Base-by-base conservation (phyloP, 2,329 filamentous ascomycete genomes). In the Xylaria sp. region DNA sequence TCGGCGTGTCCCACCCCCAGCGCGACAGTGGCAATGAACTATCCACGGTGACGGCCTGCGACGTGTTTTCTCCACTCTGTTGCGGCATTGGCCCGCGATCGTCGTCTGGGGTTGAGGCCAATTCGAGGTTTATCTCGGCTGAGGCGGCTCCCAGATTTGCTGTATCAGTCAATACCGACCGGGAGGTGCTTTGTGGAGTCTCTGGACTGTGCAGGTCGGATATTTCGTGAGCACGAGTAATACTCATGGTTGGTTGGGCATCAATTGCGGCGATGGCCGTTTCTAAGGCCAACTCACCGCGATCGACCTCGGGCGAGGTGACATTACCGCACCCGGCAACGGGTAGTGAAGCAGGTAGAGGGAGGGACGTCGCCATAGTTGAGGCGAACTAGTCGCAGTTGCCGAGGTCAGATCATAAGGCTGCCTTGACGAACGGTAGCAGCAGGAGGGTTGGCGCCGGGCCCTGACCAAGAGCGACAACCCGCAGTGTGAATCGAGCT, bases 381-480 rank as follows among this genome's bases (percentile, higher is more conserved):
- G 57, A 71, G 71, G 71, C 59, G 40, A 58, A 51, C 56, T 38
- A 70, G 67, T 67, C 59, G 70, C 70, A 62, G 66, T 71, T 63
- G 67, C 65, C 69, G 77, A 75, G 63, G 75, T 74, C 71, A 79
- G 74, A 72, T 76, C 75, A 69, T 73, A 74, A 75, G 76, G 77
- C 76, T 77, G 78, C 75, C 72, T 73, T 73, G 75, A 77, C 76
- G 76, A 78, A 75, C 67, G 78, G 78, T 72, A 65, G 20, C 33
- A 38, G 48, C 36, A 62, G 76, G 74, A 59, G 75, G 68, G 59
- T 46, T 28, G 67, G 53, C 64, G 71, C 60, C 62, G 69, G 36
- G 44, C 20, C 46, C 38, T 60, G 17, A 42, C 59, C 56, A 63
- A 64, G 56, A 59, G 28, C 3, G 54, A 49, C 33, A 61, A 36